Evolutionary conservation across 768 basidiomycete species (phyloP), one percentile per base, ranked within the genome.

Genomic region (Mycena belliarum): DNA sequence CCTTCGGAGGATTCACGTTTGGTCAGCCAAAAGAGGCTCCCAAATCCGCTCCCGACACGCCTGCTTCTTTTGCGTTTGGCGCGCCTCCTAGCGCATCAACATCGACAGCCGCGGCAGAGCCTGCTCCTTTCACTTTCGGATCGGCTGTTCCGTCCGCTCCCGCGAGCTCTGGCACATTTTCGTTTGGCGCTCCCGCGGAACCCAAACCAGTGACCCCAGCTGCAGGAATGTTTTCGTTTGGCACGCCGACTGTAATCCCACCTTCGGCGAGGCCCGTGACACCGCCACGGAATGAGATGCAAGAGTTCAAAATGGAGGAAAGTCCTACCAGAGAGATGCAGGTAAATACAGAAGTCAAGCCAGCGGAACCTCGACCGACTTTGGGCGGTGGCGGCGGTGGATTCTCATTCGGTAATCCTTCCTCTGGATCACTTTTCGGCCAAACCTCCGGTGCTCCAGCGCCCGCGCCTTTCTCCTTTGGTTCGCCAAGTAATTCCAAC

Each of bases 231-330:
- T 88, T 89, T 59, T 40, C 74, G 15, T 88, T 89, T 57, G 84
- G 83, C 32, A 60, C 73, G 29, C 55, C 78, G 14, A 63, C 64
- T 29, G 52, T 66, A 15, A 62, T 73, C 12, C 49, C 74, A 24
- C 64, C 73, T 1, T 68, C 74, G 14, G 69, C 76, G 25, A 76
- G 86, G 21, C 78, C 88, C n/a, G 72, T 75, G 6, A 90, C 88
- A 0, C 88, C 88, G 11, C 89, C 89, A 4, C 79, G 75, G 65
- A 83, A 77, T 55, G 75, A 76, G 32, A 86, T 85, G 43, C 80
- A 85, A 47, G 89, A 89, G 57, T 82, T 88, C 62, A 82, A 73
- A 54, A 92, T 92, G 90, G 90, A 92, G 38, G 90, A 91, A 70
- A 92, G 90, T 63, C 90, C 90, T 1, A 84, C 82, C 3, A 78